Evolutionary conservation across 805 yeast species (phyloP).

Genomic region (Metschnikowia kunwiensis): DNA sequence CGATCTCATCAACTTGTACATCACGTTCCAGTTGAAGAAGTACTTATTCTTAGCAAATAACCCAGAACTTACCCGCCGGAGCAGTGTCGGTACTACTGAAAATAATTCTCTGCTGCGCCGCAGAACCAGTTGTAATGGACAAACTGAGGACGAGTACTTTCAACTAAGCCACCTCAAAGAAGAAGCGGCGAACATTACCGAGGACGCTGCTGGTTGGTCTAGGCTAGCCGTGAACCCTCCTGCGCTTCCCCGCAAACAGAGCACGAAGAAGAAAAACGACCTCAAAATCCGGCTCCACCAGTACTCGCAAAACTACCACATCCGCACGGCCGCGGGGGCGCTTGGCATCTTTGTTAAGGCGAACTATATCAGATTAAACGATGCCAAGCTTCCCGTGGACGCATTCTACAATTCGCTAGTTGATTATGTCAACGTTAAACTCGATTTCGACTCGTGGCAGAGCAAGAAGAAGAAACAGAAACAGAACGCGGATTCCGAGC

Average conservation of each 20-base stretch:
- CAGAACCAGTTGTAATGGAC: conserved; percentile 4
- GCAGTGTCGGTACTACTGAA: conserved; percentile 6
- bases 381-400: conserved; percentile 29
- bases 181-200: conserved; percentile 11
- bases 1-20: conserved; percentile 68
- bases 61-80: conserved; percentile 14
- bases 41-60: conserved; percentile 41
- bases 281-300: conserved; percentile 48
- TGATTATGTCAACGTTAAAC: conserved; percentile 71
- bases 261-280: conserved; percentile 13
- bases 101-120: background rate
- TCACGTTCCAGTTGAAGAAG: conserved; percentile 70
- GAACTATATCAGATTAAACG: conserved; percentile 35
- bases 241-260: conserved; percentile 5
- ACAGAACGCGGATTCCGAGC: conserved; percentile 12
- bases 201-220: conserved; percentile 12
- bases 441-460: conserved; percentile 82
- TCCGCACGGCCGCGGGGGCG: conserved; percentile 61
- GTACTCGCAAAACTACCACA: conserved; percentile 82
- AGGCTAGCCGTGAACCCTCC: conserved; percentile 6
- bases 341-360: conserved; percentile 56
- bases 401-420: conserved; percentile 75
- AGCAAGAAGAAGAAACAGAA: conserved; percentile 25
- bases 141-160: conserved; percentile 10
- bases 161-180: conserved; percentile 17